These are phyloP conservation scores for Rhizopus microsporus DNA, from an alignment of 371 early-diverging fungal genomes.

Conservation along the genomic window DNA sequence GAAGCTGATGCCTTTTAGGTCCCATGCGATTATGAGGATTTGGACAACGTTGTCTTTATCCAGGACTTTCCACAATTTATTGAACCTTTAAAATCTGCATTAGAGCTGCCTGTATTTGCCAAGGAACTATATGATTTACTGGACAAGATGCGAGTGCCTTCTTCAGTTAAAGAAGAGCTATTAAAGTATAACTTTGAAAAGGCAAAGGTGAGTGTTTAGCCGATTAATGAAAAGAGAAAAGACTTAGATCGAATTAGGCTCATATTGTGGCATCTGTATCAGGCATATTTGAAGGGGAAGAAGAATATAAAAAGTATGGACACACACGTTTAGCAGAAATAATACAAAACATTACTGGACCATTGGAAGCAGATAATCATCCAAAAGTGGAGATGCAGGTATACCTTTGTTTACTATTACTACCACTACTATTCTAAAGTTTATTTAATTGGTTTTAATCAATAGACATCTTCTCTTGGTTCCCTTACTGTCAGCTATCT, in stretches of 20 bases:
- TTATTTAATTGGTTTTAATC: background rate
- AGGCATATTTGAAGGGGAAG: conserved; percentile 39
- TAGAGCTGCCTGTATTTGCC: conserved; percentile 33
- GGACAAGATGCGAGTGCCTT: conserved; percentile 38
- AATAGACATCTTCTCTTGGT: conserved; percentile 49
- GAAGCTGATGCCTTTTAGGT: conserved; percentile 17
- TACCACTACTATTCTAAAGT: background rate
- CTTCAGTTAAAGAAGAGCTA: conserved; percentile 37
- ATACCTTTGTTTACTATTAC: background rate
- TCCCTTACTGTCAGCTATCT: conserved; percentile 28
- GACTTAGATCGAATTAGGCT: conserved; percentile 19
- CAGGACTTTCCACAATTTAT: conserved; percentile 42
- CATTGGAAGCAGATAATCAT: conserved; percentile 8
- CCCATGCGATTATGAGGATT: conserved; percentile 42
- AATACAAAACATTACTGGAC: conserved; percentile 25
- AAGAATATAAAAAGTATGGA: conserved; percentile 35
- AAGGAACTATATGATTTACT: conserved; percentile 35
- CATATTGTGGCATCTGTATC: conserved; percentile 46
- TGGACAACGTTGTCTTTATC: conserved; percentile 53
- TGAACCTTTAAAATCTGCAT: conserved; percentile 3
- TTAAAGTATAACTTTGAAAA: conserved; percentile 38
- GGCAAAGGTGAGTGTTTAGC: conserved; percentile 29
- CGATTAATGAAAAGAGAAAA: background rate
- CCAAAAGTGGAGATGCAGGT: conserved; percentile 53
- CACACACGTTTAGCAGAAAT: conserved; percentile 41